Evolutionary conservation across 805 yeast species (phyloP).

Genomic region (Metschnikowia gelsemii): DNA sequence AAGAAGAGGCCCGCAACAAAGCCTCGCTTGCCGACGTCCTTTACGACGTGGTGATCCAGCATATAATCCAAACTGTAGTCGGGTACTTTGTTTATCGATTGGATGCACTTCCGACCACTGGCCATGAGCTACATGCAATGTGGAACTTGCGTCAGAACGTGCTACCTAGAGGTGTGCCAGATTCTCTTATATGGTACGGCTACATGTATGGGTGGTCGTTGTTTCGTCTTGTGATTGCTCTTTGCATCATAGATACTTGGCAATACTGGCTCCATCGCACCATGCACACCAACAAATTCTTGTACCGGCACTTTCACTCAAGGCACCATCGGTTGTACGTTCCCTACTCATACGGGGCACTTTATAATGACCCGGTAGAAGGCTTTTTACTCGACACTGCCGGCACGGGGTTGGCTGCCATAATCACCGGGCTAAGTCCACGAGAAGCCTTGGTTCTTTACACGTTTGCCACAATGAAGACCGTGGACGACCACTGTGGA

Average conservation of each 20-base stretch:
- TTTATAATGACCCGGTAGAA: constrained; percentile 91
- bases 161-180: constrained; percentile 46
- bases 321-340: constrained; percentile 93
- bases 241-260: constrained; percentile 87
- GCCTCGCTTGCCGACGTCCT: constrained; percentile 70
- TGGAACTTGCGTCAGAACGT: constrained; percentile 46
- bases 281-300: constrained; percentile 79
- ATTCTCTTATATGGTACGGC: constrained; percentile 44
- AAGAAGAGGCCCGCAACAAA: constrained; percentile 71
- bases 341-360: constrained; percentile 95
- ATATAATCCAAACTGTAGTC: constrained; percentile 71
- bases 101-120: constrained; percentile 57
- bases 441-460: constrained; percentile 75
- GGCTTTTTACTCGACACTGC: constrained; percentile 89
- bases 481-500: constrained; percentile 99
- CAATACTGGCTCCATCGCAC: constrained; percentile 85
- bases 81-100: constrained; percentile 56
- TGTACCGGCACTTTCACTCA: constrained; percentile 84
- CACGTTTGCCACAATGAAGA: constrained; percentile 89
- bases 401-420: constrained; percentile 84
- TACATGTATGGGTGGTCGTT: constrained; percentile 67
- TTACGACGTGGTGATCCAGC: constrained; percentile 82
- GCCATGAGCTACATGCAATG: constrained; percentile 46
- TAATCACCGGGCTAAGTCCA: constrained; percentile 61
- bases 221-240: constrained; percentile 58